Base-by-base conservation (phyloP, 2,329 filamentous ascomycete genomes). In the Coniochaeta prunicola region DNA sequence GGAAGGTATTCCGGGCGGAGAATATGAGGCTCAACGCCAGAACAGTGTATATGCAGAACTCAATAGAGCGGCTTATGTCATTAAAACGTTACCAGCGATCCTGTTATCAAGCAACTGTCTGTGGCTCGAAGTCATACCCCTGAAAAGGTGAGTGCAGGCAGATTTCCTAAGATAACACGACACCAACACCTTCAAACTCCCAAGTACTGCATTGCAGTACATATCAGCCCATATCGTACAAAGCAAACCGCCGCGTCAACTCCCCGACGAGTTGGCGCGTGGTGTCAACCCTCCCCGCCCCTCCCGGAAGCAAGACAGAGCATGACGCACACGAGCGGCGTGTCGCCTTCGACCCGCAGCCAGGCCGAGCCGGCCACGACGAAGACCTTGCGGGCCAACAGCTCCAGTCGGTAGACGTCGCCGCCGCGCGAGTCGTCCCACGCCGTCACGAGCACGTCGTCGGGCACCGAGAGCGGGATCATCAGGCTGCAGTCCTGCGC, bases 401-500 rank as follows among this genome's bases (percentile, higher is more conserved):
- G 45, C 45, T 26, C 24, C n/a, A 50, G 24, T 4, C 45, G 9
- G 45, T 50, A 50, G 4, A 26, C 24, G 4, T 50, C 45, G n/a
- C n/a, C 45, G 4, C 45, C 45, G 3, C 45, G 21, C 9, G 24
- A 17, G 24, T 50, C 45, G 45, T 50, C 45, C 45, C 45, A 50
- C 24, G 45, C 45, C 45, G 45, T 50, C 9, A 50, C 45, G 21
- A 50, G 24, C 45, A 38, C 3, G 36, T n/a, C 36, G 36, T 38
- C 34, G 34, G 34, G 12, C 19, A 38, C 17, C 15, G 24, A 30
- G 8, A 58, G 45, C 45, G 57, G 57, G 12, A 58, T 53, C 42
- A 58, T 8, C 30, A 58, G 38, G 8, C 38, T 45, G 45, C 42
- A 53, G 33, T 58, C 57, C 19, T 53, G 13, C 17, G 53, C 57